These are phyloP conservation scores for Phytophthora brassicae DNA, from an alignment of 352 stramenopile species.

Conservation along the genomic window DNA sequence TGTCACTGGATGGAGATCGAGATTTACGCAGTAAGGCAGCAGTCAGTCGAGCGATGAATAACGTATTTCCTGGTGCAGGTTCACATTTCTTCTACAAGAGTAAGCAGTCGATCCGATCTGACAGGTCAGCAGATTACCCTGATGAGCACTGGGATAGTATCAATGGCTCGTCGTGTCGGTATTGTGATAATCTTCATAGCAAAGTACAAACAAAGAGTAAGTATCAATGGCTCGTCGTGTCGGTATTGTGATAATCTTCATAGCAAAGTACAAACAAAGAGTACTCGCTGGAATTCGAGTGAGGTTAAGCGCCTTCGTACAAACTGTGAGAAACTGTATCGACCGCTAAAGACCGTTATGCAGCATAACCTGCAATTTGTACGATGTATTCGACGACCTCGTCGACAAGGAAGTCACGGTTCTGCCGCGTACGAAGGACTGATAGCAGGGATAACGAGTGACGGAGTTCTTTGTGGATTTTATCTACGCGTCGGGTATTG, in stretches of 20 bases:
- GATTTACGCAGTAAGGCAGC: not conserved
- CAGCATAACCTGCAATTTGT: not conserved
- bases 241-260: not conserved
- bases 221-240: too few species aligned
- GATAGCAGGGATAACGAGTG: not conserved
- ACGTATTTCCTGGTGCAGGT: not conserved
- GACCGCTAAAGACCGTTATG: slow-evolving; percentile 3
- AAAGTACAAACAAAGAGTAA: not conserved
- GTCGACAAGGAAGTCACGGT: not conserved
- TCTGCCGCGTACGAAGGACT: not conserved
- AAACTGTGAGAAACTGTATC: slow-evolving; percentile 2
- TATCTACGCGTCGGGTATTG: not conserved
- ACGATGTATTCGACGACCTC: not conserved
- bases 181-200: not conserved
- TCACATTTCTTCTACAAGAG: not conserved
- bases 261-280: not conserved
- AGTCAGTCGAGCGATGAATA: not conserved
- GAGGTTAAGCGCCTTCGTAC: not conserved
- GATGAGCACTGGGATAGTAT: not conserved
- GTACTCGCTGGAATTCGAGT: not conserved
- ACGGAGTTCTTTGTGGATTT: not conserved
- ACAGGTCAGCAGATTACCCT: not conserved
- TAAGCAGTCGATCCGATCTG: not conserved
- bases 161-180: not conserved
- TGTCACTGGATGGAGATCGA: not conserved